These are phyloP conservation scores for Colletotrichum gloeosporioides DNA, from an alignment of 2,329 filamentous ascomycete genomes.

Conservation along the genomic window DNA sequence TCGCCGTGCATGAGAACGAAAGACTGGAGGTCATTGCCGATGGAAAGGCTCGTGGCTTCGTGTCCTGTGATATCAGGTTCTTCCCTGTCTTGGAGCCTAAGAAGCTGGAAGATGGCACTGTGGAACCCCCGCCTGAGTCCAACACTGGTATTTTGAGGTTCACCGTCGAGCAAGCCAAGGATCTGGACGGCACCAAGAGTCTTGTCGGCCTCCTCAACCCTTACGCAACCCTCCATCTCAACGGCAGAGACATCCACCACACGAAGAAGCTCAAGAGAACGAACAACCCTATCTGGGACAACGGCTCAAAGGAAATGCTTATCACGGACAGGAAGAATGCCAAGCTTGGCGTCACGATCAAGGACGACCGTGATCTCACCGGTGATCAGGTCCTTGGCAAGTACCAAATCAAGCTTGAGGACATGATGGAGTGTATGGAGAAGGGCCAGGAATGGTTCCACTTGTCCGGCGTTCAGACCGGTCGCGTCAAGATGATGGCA, in stretches of 20 bases:
- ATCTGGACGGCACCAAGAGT: conserved; percentile 91
- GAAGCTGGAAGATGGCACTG: conserved; percentile 76
- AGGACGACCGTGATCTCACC: conserved; percentile 88
- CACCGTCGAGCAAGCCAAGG: conserved; percentile 94
- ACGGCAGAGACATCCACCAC: conserved; percentile 87
- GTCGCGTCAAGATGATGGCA: conserved; percentile 86
- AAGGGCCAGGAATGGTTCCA: conserved; percentile 98
- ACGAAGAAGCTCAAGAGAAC: conserved; percentile 95
- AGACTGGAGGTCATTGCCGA: conserved; percentile 83
- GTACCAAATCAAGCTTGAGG: conserved; percentile 94
- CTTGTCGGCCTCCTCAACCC: conserved; percentile 90
- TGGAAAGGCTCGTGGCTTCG: conserved; percentile 80
- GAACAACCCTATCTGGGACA: conserved; percentile 96
- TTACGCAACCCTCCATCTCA: conserved; percentile 86
- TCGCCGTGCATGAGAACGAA: conserved; percentile 82
- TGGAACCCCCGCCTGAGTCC: conserved; percentile 82
- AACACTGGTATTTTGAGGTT: conserved; percentile 95
- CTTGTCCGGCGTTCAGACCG: conserved; percentile 78
- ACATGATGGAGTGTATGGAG: conserved; percentile 87
- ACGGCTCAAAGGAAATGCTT: conserved; percentile 91
- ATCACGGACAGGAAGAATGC: conserved; percentile 93
- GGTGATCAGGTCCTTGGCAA: conserved; percentile 86
- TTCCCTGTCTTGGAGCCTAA: conserved; percentile 86
- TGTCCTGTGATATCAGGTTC: conserved; percentile 87
- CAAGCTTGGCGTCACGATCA: conserved; percentile 89